These are phyloP conservation scores for Whalleya microplaca DNA, from an alignment of 2,329 filamentous ascomycete genomes.

Conservation along the genomic window DNA sequence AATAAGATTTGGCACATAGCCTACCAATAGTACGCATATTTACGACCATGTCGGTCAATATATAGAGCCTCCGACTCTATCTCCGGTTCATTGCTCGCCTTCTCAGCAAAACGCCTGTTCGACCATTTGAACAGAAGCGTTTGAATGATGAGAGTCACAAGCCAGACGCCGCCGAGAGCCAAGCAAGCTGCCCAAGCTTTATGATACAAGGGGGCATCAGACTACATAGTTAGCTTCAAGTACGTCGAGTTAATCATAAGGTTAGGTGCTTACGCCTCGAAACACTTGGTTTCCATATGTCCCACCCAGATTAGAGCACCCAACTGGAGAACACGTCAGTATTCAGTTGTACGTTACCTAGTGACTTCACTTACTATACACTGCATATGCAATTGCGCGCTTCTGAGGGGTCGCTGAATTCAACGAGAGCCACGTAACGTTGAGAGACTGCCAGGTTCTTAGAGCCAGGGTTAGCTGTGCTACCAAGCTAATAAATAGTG, in stretches of 20 bases:
- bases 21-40: conserved; percentile 20
- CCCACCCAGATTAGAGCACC: conserved; percentile 27
- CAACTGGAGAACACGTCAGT: conserved; percentile 12
- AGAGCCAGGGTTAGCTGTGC: not conserved
- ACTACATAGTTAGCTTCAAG: conserved; percentile 1
- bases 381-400: conserved; percentile 26
- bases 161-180: conserved; percentile 26
- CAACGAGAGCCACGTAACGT: conserved; percentile 26
- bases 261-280: conserved; percentile 20
- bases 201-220: conserved; percentile 27
- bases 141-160: conserved; percentile 20
- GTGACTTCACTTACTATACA: conserved; percentile 19
- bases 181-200: conserved; percentile 26
- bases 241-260: not conserved
- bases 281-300: conserved; percentile 31
- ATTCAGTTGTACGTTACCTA: conserved; percentile 1
- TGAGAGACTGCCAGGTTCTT: conserved; percentile 25
- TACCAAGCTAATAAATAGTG: not conserved
- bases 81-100: conserved; percentile 7
- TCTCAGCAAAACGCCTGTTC: conserved; percentile 15
- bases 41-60: conserved; percentile 16
- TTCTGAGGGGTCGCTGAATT: conserved; percentile 27
- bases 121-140: conserved; percentile 22
- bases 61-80: conserved; percentile 14
- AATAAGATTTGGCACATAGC: not conserved